Base-by-base conservation (phyloP, 2,329 filamentous ascomycete species). In the Dendrostoma leiphaemia region DNA sequence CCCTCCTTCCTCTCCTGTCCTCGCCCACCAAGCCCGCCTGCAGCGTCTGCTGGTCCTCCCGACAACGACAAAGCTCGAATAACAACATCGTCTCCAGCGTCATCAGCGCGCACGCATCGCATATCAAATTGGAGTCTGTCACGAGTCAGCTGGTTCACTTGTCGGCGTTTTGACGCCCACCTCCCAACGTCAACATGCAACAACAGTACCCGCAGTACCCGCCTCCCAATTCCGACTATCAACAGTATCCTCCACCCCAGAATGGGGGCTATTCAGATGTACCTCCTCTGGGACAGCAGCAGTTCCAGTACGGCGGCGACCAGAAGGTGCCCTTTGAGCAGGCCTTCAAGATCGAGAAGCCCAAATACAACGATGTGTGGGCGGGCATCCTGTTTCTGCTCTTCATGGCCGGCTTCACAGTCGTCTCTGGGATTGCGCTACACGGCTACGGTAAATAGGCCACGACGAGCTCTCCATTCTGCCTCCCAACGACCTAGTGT, bases 281-380 rank as follows among this genome's bases (percentile, higher is more conserved):
- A 19, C 29, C 37, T 29, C 37, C 48, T 3, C 51, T 48, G 29
- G 49, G 49, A 43, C 47, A 48, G 19, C 54, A 56, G 52, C 47
- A 49, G 6, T 55, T 48, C 26, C 59, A 23, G 48, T 59, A 59
- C 28, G 51, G 51, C 44, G 23, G 19, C 46, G 34, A 55, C 29
- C 76, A 80, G 58, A 82, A 82, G 65, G 73, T 74, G 31, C 74
- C 73, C 28, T 97, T 95, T 67, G 84, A 93, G 19, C 82, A 97
- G 65, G 83, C 85, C 1, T 97, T 97, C 77, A 87, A 87, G 71
- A 71, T 97, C 49, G 82, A 90, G 48, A 85, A 77, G 60, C 91
- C 91, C n/a, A 95, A 93, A 69, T 96, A 81, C 73, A 90, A 97
- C 65, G 93, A 97, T 68, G 67, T 89, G 24, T 97, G 92, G 93